phyloP scores from a whole-genome alignment of 2,329 filamentous ascomycete species.

The Penicillium sp. region DNA sequence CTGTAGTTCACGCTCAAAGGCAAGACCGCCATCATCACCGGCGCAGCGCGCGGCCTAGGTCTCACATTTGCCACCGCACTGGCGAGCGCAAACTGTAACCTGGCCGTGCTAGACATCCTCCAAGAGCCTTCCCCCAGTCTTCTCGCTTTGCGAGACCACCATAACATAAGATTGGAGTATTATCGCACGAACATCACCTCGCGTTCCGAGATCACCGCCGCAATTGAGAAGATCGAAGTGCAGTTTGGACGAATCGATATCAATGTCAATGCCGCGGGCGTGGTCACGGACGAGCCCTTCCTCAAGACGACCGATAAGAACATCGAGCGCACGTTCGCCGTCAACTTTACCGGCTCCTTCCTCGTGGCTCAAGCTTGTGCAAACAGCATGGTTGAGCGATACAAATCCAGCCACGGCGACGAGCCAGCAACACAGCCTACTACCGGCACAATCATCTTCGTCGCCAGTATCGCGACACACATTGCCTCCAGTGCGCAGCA shows the following conservation, averaged over 20 bases:
- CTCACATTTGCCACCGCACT: slow-evolving; percentile 26
- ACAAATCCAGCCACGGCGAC: slow-evolving; percentile 10
- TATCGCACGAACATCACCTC: slow-evolving; percentile 4
- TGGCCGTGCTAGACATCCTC: slow-evolving; percentile 8
- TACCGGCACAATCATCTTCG: slow-evolving; percentile 37
- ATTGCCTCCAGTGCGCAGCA: slow-evolving; percentile 34
- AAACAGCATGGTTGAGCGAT: slow-evolving; percentile 24
- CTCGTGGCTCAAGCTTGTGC: slow-evolving; percentile 33
- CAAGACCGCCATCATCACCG: slow-evolving; percentile 27
- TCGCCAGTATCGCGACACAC: slow-evolving; percentile 39
- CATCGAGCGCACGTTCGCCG: slow-evolving; percentile 21
- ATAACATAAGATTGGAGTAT: slow-evolving; percentile 6
- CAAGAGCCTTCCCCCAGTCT: background rate
- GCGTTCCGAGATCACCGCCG: background rate
- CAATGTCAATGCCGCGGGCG: slow-evolving; percentile 31
- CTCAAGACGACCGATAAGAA: slow-evolving; percentile 26
- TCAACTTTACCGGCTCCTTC: slow-evolving; percentile 28
- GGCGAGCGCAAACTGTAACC: slow-evolving; percentile 13
- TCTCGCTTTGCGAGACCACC: background rate
- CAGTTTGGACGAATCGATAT: slow-evolving; percentile 9
- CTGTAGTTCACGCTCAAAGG: slow-evolving; percentile 18
- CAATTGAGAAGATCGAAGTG: slow-evolving; percentile 9
- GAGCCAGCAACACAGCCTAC: slow-evolving; percentile 10
- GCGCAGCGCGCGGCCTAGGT: slow-evolving; percentile 26
- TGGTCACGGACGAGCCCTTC: slow-evolving; percentile 31